phyloP scores from a whole-genome alignment of 805 yeast genomes.

The Metschnikowia matae region DNA sequence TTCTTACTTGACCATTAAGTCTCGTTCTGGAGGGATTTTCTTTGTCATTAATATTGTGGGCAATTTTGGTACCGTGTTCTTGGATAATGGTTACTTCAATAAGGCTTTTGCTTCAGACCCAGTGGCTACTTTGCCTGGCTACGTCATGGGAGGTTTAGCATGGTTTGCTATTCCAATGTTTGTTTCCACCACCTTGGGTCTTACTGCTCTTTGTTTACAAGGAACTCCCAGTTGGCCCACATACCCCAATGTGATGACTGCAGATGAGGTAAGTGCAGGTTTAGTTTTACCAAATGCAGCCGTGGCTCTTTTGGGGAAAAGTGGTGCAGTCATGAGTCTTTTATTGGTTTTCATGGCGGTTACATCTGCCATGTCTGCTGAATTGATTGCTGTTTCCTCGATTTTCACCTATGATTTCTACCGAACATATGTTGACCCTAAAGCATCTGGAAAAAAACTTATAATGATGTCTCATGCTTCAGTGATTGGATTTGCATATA shows the following conservation, averaged over 20 bases:
- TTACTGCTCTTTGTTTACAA: slow-evolving; percentile 77
- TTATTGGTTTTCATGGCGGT: slow-evolving; percentile 86
- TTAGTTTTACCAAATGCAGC: slow-evolving; percentile 77
- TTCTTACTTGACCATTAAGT: slow-evolving; percentile 82
- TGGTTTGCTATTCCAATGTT: slow-evolving; percentile 91
- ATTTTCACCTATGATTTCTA: slow-evolving; percentile 82
- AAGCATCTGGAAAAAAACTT: slow-evolving; percentile 69
- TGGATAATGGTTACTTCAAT: slow-evolving; percentile 86
- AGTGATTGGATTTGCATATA: slow-evolving; percentile 52
- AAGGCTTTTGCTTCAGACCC: slow-evolving; percentile 86
- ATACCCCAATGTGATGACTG: slow-evolving; percentile 61
- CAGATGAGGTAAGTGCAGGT: slow-evolving; percentile 77
- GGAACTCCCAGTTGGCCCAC: slow-evolving; percentile 70
- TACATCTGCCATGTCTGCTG: slow-evolving; percentile 90
- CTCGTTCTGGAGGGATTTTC: slow-evolving; percentile 83
- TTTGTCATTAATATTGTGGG: slow-evolving; percentile 84
- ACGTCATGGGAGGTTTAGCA: slow-evolving; percentile 80
- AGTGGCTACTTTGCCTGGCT: slow-evolving; percentile 81
- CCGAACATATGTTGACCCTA: slow-evolving; percentile 74
- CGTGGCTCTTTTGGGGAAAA: slow-evolving; percentile 75
- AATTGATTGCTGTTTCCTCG: slow-evolving; percentile 82
- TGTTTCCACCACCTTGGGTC: slow-evolving; percentile 79
- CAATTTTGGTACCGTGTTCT: slow-evolving; percentile 82
- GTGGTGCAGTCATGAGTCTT: slow-evolving; percentile 83
- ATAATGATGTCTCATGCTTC: slow-evolving; percentile 65